Evolutionary conservation across 2,329 filamentous ascomycete species (phyloP).

Genomic region (Xylariaceae sp.): DNA sequence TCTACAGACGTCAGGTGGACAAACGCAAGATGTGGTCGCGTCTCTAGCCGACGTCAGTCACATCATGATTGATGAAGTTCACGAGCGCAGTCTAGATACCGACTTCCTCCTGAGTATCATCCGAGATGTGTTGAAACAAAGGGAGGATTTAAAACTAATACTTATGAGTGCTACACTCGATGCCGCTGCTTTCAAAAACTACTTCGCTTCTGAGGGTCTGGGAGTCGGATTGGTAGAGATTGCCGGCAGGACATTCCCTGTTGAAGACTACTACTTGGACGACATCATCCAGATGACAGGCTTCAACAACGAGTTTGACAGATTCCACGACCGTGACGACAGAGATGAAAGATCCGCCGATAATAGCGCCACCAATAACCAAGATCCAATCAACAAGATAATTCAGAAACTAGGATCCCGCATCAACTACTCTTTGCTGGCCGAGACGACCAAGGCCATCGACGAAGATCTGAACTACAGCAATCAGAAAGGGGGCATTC

Average conservation of each 20-base stretch:
- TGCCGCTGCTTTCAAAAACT: conserved; percentile 74
- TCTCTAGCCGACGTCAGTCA: conserved; percentile 88
- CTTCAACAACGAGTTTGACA: conserved; percentile 45
- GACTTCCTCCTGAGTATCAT: conserved; percentile 89
- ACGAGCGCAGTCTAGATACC: conserved; percentile 90
- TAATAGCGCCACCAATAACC: conserved; percentile 31
- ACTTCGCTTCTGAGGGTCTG: conserved; percentile 66
- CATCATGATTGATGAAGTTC: conserved; percentile 92
- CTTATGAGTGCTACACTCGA: conserved; percentile 97
- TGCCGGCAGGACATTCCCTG: conserved; percentile 80
- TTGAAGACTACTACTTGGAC: conserved; percentile 84
- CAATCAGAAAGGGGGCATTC: conserved; percentile 72
- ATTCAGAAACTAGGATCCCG: conserved; percentile 71
- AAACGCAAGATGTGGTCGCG: conserved; percentile 70
- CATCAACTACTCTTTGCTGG: conserved; percentile 87
- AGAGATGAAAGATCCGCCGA: conserved; percentile 40
- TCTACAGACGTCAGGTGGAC: conserved; percentile 82
- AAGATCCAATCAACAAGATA: conserved; percentile 59
- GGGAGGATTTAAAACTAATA: conserved; percentile 79
- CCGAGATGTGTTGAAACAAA: conserved; percentile 68
- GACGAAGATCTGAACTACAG: conserved; percentile 64
- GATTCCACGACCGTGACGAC: conserved; percentile 29
- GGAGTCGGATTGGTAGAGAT: conserved; percentile 81
- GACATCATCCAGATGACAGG: conserved; percentile 77
- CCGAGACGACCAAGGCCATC: conserved; percentile 73